Percentiles rank a stretch among this genome's conserved stretches.
These are phyloP conservation scores for Phoenix dactylifera DNA, from an alignment of 176 grass and related monocot genomes.

Conservation along the genomic window DNA sequence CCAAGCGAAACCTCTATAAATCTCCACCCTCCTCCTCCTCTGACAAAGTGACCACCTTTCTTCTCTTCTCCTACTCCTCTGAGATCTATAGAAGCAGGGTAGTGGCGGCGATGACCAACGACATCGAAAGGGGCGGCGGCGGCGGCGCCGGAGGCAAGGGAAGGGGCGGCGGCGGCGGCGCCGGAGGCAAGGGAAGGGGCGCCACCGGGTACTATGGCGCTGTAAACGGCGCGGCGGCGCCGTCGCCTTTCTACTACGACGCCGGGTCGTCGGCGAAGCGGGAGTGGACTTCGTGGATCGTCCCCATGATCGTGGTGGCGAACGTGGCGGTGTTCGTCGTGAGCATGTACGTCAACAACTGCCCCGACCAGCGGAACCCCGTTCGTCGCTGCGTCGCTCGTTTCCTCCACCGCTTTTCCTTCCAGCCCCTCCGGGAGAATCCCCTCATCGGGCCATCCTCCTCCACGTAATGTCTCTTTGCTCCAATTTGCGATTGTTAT, in stretches of 20 bases:
- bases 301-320: conserved; percentile 52
- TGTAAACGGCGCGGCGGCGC: not conserved
- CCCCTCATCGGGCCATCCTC: conserved; percentile 89
- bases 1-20: too few species aligned
- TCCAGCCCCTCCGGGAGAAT: conserved; percentile 83
- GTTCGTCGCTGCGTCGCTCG: conserved; percentile 54
- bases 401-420: conserved; percentile 58
- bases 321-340: conserved; percentile 65
- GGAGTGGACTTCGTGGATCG: conserved; percentile 79
- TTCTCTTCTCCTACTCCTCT: too few species aligned
- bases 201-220: not conserved
- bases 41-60: too few species aligned
- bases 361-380: conserved; percentile 41
- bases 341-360: conserved; percentile 93
- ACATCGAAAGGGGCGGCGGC: conserved; percentile 43
- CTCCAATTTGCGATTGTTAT: not conserved
- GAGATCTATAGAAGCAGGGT: not conserved
- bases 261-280: conserved; percentile 27
- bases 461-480: conserved; percentile 36
- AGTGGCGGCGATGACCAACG: conserved; percentile 14
- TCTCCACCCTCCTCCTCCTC: too few species aligned
- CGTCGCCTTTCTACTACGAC: conserved; percentile 17
- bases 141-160: conserved; percentile 8
- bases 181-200: conserved; percentile 6
- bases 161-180: not conserved